Conservation (phyloP, 1,139 yeast genomes). For the Scheffersomyces insectosa region DNA sequence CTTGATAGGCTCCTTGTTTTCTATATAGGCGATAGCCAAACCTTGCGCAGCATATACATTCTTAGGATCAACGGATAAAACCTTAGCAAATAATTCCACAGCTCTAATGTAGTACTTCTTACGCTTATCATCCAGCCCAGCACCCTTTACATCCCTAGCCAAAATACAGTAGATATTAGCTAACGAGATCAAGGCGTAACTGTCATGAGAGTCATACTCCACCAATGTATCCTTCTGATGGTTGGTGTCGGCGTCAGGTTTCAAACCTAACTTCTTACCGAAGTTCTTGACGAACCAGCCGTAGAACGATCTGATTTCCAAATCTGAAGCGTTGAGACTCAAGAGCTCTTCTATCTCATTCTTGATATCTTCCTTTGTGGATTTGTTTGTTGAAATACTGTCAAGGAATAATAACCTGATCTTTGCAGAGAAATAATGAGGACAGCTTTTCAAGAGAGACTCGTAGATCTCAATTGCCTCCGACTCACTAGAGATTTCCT, state of each 20-base stretch:
- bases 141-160: slow-evolving; percentile 72
- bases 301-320: slow-evolving; percentile 86
- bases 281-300: slow-evolving; percentile 82
- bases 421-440: slow-evolving; percentile 75
- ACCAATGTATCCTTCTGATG: slow-evolving; percentile 86
- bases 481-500: slow-evolving; percentile 48
- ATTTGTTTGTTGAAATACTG: slow-evolving; percentile 29
- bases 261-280: slow-evolving; percentile 56
- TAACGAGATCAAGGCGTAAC: slow-evolving; percentile 84
- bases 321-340: slow-evolving; percentile 54
- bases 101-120: slow-evolving; percentile 84
- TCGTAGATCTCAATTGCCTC: slow-evolving; percentile 57
- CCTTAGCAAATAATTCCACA: slow-evolving; percentile 87
- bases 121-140: slow-evolving; percentile 59
- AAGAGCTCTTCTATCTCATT: slow-evolving; percentile 57
- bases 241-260: slow-evolving; percentile 65
- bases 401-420: slow-evolving; percentile 66
- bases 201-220: slow-evolving; percentile 81
- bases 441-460: slow-evolving; percentile 56
- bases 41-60: slow-evolving; percentile 99
- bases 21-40: slow-evolving; percentile 89
- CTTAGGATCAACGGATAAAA: slow-evolving; percentile 75
- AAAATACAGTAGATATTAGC: slow-evolving; percentile 84
- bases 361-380: slow-evolving; percentile 46
- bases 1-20: slow-evolving; percentile 70